Conservation (phyloP, 2,329 filamentous ascomycete genomes). For the Akanthomyces muscarius region DNA sequence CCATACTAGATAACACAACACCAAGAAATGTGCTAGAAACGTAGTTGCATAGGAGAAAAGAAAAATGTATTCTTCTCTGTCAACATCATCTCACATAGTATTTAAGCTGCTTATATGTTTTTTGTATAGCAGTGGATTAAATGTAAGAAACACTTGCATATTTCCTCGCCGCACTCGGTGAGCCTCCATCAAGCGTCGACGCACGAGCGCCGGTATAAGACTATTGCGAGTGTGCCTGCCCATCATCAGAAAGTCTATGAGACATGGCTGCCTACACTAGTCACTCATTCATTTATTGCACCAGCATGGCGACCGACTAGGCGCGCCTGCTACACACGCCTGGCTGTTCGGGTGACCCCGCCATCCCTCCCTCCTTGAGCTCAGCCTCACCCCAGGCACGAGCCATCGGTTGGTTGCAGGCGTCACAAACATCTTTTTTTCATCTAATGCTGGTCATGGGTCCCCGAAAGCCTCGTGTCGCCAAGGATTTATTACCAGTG, state of each 20-base stretch:
- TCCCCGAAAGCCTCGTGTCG: neutral
- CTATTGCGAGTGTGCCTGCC: neutral
- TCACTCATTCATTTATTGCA: neutral
- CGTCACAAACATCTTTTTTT: neutral
- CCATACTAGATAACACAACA: too few species aligned
- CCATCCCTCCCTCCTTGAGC: neutral
- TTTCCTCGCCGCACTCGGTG: neutral
- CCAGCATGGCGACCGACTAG: neutral
- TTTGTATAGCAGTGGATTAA: too few species aligned
- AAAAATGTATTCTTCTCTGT: too few species aligned
- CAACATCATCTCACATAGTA: too few species aligned
- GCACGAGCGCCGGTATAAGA: neutral
- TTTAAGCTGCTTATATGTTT: too few species aligned
- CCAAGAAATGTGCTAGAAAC: too few species aligned
- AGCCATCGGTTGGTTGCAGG: neutral
- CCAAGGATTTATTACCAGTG: neutral
- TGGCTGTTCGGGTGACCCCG: neutral
- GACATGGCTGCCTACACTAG: neutral
- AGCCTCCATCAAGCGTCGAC: neutral
- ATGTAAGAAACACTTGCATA: neutral
- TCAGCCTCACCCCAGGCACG: slow-evolving; percentile 10
- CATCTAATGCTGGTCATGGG: neutral
- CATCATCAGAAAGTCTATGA: neutral
- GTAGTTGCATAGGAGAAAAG: too few species aligned
- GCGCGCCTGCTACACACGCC: neutral